These are phyloP conservation scores for Casuarina glauca DNA, from an alignment of 306 rosid genomes.

Conservation along the genomic window DNA sequence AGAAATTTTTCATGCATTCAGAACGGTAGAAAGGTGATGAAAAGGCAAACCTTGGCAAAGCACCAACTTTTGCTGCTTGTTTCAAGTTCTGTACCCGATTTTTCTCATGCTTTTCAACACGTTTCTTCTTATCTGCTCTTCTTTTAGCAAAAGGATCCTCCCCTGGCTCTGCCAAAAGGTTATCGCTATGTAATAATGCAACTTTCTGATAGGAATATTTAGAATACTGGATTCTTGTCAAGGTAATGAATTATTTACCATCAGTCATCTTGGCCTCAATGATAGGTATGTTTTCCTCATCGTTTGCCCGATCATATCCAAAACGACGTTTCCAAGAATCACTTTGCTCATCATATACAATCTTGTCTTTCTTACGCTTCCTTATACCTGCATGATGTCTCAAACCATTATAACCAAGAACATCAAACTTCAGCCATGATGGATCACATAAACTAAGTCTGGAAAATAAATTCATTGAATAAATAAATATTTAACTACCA, in stretches of 20 bases:
- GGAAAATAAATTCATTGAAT: not conserved
- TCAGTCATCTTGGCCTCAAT: slow-evolving; percentile 86
- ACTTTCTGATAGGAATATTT: not conserved
- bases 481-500: not conserved
- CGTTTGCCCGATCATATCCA: slow-evolving; percentile 91
- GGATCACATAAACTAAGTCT: slow-evolving; percentile 9
- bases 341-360: slow-evolving; percentile 59
- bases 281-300: slow-evolving; percentile 78
- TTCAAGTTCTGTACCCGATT: slow-evolving; percentile 75
- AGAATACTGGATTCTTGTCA: not conserved
- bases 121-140: slow-evolving; percentile 62
- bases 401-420: slow-evolving; percentile 6
- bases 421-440: not conserved
- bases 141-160: slow-evolving; percentile 92
- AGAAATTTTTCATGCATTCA: slow-evolving; percentile 12
- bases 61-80: slow-evolving; percentile 81
- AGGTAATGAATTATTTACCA: slow-evolving; percentile 47
- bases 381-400: slow-evolving; percentile 61
- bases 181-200: not conserved
- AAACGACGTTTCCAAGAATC: slow-evolving; percentile 79
- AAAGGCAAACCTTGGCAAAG: slow-evolving; percentile 74
- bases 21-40: slow-evolving; percentile 10
- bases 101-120: slow-evolving; percentile 75
- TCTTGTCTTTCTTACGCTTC: slow-evolving; percentile 71
- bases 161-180: slow-evolving; percentile 58